Percentiles rank a stretch among this genome's conserved stretches.
Conservation (phyloP, 768 basidiomycete genomes). For the Trametes meyenii region DNA sequence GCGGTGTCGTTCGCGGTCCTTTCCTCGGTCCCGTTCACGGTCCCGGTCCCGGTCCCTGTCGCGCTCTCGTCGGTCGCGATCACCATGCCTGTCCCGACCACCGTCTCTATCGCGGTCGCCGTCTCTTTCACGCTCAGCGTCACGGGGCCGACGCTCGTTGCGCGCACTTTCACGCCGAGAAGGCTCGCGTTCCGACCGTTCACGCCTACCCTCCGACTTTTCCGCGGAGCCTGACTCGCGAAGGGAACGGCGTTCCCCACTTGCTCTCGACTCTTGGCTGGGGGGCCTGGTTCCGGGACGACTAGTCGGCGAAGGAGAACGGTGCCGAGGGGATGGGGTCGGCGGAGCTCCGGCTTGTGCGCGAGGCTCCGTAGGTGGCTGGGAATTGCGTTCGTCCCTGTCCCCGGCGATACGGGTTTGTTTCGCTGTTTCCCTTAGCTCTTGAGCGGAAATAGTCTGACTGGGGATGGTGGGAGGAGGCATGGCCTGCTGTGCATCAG, state of each 20-base stretch:
- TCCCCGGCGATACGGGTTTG: conserved; percentile 44
- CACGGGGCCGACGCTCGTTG: conserved; percentile 24
- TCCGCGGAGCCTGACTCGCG: conserved; percentile 41
- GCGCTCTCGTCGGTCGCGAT: conserved; percentile 29
- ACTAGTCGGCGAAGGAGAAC: conserved; percentile 67
- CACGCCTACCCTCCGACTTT: conserved; percentile 55
- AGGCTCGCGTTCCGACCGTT: conserved; percentile 46
- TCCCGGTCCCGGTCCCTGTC: conserved; percentile 35
- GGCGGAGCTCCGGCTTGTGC: conserved; percentile 52
- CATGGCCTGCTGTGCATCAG: conserved; percentile 55
- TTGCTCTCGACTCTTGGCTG: conserved; percentile 73
- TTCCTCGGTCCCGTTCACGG: conserved; percentile 29
- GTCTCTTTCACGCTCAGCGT: conserved; percentile 31
- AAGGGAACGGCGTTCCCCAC: conserved; percentile 65
- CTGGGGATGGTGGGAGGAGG: conserved; percentile 79
- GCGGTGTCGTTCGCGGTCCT: conserved; percentile 33
- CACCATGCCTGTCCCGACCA: conserved; percentile 34
- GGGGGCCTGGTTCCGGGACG: conserved; percentile 69
- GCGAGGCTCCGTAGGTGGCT: conserved; percentile 41
- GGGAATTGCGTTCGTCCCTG: conserved; percentile 43
- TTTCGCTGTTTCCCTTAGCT: conserved; percentile 78
- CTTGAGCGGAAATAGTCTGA: conserved; percentile 77
- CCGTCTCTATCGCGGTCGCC: conserved; percentile 29
- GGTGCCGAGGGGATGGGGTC: conserved; percentile 56
- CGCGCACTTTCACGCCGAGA: conserved; percentile 32